These are phyloP conservation scores for Mitragyna speciosa DNA, from an alignment of 257 asterid genomes.

Conservation along the genomic window DNA sequence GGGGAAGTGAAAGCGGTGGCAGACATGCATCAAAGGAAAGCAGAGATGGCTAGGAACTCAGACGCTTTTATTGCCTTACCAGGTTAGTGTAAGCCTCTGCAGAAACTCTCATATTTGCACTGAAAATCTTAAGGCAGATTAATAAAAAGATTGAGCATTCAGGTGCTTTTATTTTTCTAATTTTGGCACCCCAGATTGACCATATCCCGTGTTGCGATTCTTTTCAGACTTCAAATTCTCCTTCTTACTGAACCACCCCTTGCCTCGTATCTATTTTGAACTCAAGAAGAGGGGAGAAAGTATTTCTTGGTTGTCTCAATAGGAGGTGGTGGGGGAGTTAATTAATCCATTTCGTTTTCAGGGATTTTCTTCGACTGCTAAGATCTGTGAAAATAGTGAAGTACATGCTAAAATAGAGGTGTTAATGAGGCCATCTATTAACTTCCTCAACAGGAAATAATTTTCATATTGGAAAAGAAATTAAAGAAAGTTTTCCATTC, in stretches of 20 bases:
- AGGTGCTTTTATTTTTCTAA: conserved; percentile 22
- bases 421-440: not conserved
- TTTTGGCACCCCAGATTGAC: conserved; percentile 16
- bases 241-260: not conserved
- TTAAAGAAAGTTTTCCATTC: not conserved
- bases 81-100: conserved; percentile 52
- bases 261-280: conserved; percentile 9
- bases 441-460: not conserved
- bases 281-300: not conserved
- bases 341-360: not conserved
- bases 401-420: not conserved
- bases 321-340: not conserved
- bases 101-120: conserved; percentile 17
- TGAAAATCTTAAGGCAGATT: conserved; percentile 18
- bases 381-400: not conserved
- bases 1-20: conserved; percentile 99
- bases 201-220: conserved; percentile 6
- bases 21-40: conserved; percentile 98
- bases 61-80: conserved; percentile 99
- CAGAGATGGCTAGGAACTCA: conserved; percentile 94
- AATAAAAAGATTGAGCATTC: not conserved
- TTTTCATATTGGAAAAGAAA: not conserved
- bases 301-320: not conserved
- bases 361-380: not conserved
- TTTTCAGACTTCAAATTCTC: not conserved